These are phyloP conservation scores for Eucalyptus regnans DNA, from an alignment of 345 rosid species.

Conservation along the genomic window DNA sequence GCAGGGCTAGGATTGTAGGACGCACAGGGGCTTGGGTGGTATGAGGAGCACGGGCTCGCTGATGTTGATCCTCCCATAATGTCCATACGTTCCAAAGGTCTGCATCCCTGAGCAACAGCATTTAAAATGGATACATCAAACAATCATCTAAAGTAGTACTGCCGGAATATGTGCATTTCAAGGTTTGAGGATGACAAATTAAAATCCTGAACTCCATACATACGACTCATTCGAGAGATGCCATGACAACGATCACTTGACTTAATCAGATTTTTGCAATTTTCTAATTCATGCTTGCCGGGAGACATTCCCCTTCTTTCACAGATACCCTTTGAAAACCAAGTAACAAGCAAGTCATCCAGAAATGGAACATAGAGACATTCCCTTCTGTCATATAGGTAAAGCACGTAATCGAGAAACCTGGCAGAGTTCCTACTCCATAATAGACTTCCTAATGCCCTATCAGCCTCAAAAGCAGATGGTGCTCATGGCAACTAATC, in stretches of 20 bases:
- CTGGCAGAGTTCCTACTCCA: not conserved
- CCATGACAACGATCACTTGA: not conserved
- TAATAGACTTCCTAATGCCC: not conserved
- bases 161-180: not conserved
- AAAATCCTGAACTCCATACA: not conserved
- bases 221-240: not conserved
- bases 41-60: slow-evolving; percentile 90
- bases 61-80: slow-evolving; percentile 79
- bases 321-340: not conserved
- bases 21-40: slow-evolving; percentile 83
- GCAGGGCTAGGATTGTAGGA: slow-evolving; percentile 92
- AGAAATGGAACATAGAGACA: not conserved
- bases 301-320: not conserved
- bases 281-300: not conserved
- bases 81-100: slow-evolving; percentile 73
- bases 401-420: not conserved
- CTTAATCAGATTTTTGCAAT: not conserved
- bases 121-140: not conserved
- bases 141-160: not conserved
- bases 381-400: not conserved
- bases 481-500: not conserved
- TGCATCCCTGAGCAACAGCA: slow-evolving; percentile 59
- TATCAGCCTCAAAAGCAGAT: not conserved
- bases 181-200: not conserved
- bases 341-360: not conserved